phyloP scores from a whole-genome alignment of 2,329 filamentous ascomycete species.

The Claviceps paspali region DNA sequence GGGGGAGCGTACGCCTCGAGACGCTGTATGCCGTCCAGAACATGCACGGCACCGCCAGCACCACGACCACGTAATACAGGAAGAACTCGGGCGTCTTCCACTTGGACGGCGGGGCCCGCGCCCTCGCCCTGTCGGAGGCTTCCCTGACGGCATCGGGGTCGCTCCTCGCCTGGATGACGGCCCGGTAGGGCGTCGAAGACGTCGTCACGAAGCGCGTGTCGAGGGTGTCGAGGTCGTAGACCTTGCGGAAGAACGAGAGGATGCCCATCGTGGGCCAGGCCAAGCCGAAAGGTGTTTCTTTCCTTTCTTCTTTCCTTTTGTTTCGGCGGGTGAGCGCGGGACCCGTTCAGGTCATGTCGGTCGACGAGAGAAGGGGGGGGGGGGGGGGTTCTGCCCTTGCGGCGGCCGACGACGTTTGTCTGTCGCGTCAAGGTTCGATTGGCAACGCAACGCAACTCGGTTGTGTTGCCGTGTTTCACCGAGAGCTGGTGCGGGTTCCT shows the following conservation, averaged over 20 bases:
- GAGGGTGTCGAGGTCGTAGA: conserved; percentile 51
- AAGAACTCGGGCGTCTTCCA: conserved; percentile 83
- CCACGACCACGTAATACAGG: conserved; percentile 59
- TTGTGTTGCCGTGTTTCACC: too few species aligned
- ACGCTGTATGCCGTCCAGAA: conserved; percentile 80
- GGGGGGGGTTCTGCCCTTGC: too few species aligned
- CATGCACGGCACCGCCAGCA: conserved; percentile 62
- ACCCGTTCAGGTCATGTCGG: too few species aligned
- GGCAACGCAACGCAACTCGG: too few species aligned
- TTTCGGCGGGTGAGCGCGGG: neutral
- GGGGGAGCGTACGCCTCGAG: conserved; percentile 49
- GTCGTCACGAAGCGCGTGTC: conserved; percentile 52
- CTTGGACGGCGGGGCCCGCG: conserved; percentile 38
- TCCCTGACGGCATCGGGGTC: conserved; percentile 23
- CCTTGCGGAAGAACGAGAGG: conserved; percentile 28
- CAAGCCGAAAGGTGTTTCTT: neutral
- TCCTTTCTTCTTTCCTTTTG: too few species aligned
- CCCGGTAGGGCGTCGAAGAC: conserved; percentile 50
- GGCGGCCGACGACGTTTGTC: too few species aligned
- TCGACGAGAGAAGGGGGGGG: too few species aligned
- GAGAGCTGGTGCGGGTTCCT: too few species aligned
- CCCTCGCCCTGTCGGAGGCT: conserved; percentile 21
- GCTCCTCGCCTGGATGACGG: conserved; percentile 34
- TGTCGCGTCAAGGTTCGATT: too few species aligned
- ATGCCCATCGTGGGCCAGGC: conserved; percentile 23